Base-by-base conservation (phyloP, 2,329 filamentous ascomycete species). In the Trichocomaceae sp. region DNA sequence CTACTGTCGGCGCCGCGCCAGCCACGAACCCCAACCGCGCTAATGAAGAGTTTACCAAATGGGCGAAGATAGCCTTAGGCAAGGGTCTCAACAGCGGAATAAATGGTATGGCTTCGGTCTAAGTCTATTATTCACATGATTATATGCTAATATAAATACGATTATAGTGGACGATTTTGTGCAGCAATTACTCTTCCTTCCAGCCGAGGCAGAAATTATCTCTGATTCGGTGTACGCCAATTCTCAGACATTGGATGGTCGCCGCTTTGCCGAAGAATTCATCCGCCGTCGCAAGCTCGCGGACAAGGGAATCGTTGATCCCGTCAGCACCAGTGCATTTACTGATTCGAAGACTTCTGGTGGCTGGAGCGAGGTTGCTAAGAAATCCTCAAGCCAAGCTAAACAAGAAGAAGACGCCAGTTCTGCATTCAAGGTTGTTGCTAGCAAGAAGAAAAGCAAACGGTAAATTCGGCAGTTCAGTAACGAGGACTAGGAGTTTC, bases 301-400 rank as follows among this genome's bases (percentile, higher is more conserved):
- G 0, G 92, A 97, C 63, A 93, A 91, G 76, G 93, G 93, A 39
- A 82, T 96, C 41, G 79, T 95, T 17, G 86, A 87, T 53, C 79
- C 83, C 15, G 77, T 81, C 47, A 79, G 74, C 49, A 74, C 75
- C 35, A 80, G 75, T 53, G 80, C 83, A 2, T 79, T 76, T 33
- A 74, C 65, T 5, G 75, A 77, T 48, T 71, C 66, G 22, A 73
- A 75, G 60, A 76, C 73, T 61, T 76, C 73, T 23, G 85, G 88
- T 54, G 92, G 92, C 19, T 99, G 93, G 93, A 96, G 81, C 63
- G 93, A 97, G 74, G 93, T 99, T 51, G 93, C 93, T 1, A 97
- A 97, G 84, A 96, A 96, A 79, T 87, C 87, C 22, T 76, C 74
- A 49, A 66, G 64, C 48, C 75, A 76, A 54, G 68, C 69, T 48